A percentile compares a stretch with the other conserved stretches of the same genome.
Evolutionary conservation across 2,329 filamentous ascomycete species (phyloP).

Genomic region (Coniochaeta sp.): DNA sequence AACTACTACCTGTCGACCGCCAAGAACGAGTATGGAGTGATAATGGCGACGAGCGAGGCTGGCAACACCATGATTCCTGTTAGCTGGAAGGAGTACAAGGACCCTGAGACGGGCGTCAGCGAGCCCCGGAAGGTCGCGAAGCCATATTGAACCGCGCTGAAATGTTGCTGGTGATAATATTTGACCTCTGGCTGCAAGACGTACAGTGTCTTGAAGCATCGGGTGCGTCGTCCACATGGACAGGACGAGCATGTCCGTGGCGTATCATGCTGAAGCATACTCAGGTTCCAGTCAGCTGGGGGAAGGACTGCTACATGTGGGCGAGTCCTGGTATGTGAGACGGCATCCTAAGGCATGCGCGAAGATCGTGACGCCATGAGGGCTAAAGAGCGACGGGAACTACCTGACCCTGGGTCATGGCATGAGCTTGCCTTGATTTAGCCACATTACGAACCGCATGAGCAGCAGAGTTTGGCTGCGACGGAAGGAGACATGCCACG

Average conservation of each 20-base stretch:
- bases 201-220: not conserved
- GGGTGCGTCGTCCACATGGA: too few relatives aligned
- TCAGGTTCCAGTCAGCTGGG: not conserved
- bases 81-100: conserved; percentile 91
- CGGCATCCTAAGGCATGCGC: not conserved
- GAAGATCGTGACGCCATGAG: not conserved
- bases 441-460: not conserved
- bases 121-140: conserved; percentile 92
- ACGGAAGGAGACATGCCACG: not conserved
- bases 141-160: conserved; percentile 57
- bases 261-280: too few relatives aligned
- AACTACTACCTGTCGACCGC: conserved; percentile 95
- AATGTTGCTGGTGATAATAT: not conserved
- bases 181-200: not conserved
- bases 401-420: not conserved
- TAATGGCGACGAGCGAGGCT: conserved; percentile 82
- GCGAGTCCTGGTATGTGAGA: not conserved
- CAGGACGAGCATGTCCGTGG: too few relatives aligned
- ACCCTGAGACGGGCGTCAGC: conserved; percentile 66
- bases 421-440: not conserved
- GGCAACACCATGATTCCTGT: conserved; percentile 89
- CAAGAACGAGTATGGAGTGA: conserved; percentile 83
- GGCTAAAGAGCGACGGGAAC: not conserved
- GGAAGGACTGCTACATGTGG: not conserved
- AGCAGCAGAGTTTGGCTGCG: not conserved